phyloP scores from a whole-genome alignment of 306 rosid genomes.

The Ochetophila trinervis region DNA sequence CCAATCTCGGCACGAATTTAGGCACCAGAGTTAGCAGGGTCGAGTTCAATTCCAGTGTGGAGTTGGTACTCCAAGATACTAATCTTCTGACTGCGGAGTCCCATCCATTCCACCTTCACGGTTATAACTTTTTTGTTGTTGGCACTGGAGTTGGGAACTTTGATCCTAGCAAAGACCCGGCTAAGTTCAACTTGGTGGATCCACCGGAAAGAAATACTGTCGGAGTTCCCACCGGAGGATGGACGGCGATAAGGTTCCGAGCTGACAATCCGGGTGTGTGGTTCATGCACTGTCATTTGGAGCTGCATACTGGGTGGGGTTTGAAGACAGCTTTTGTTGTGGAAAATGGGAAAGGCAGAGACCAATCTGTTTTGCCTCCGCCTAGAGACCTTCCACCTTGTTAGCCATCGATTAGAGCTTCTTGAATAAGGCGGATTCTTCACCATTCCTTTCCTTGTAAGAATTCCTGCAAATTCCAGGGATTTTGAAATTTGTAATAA shows the following conservation, averaged over 20 bases:
- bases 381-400: too few relatives aligned
- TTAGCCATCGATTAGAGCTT: too few relatives aligned
- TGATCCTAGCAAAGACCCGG: constrained; percentile 26
- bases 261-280: constrained; percentile 36
- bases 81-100: constrained; percentile 33
- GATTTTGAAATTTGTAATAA: too few relatives aligned
- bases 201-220: constrained; percentile 33
- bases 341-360: not conserved
- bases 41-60: constrained; percentile 27
- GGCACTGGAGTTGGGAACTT: constrained; percentile 37
- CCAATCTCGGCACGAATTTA: constrained; percentile 22
- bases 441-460: too few relatives aligned
- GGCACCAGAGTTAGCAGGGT: constrained; percentile 30
- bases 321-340: not conserved
- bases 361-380: too few relatives aligned
- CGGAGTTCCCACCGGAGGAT: constrained; percentile 33
- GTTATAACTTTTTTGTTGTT: constrained; percentile 33
- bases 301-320: not conserved
- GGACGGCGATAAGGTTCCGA: constrained; percentile 31
- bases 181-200: constrained; percentile 30
- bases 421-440: too few relatives aligned
- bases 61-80: constrained; percentile 33
- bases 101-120: constrained; percentile 39
- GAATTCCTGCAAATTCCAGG: too few relatives aligned
- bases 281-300: not conserved